Base-by-base conservation (phyloP, 2,329 filamentous ascomycete genomes). In the Ramularia endophylla region DNA sequence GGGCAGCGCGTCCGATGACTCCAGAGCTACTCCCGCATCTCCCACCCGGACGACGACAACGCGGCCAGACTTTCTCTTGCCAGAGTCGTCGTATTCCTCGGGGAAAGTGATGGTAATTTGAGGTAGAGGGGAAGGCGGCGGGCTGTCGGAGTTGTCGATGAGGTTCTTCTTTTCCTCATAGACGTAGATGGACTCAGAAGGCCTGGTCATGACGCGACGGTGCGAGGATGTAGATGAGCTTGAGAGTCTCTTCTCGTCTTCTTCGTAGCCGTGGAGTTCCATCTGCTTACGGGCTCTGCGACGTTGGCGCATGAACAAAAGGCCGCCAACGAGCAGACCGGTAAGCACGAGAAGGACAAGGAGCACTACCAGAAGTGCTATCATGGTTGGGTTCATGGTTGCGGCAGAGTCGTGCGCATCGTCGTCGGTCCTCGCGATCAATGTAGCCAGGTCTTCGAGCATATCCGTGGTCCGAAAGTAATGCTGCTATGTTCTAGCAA, bases 21-120 rank as follows among this genome's bases (percentile, higher is more conserved):
- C 90, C 49, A 97, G 76, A 36, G 90, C 92, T 51, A 97, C 81
- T 35, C 86, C 83, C 47, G 80, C 83, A 52, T 97, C 92, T 48
- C 89, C 88, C 38, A 97, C 87, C 38, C 87, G 80, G 41, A 98
- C 90, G 27, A 97, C 80, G 16, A 98, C 84, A 38, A 97, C 88
- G 22, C 89, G 81, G 25, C 90, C 90, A 52, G 83, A 87, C 70
- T 85, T 85, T 56, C 77, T 76, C 65, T 81, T 87, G 54, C 90
- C 90, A 36, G 87, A 85, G 12, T 34, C 31, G 60, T 95, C 89
- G 55, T 94, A 83, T 72, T 97, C 92, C 57, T 94, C 87, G 12
- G 92, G 92, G 72, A 98, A 97, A 27, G 92, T 97, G 65, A 98
- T 95, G 67, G 89, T 87, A 59, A 98, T 98, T 69, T 97, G 86